Conservation (phyloP, 208 protist species). For the Blastocrithidia nonstop region DNA sequence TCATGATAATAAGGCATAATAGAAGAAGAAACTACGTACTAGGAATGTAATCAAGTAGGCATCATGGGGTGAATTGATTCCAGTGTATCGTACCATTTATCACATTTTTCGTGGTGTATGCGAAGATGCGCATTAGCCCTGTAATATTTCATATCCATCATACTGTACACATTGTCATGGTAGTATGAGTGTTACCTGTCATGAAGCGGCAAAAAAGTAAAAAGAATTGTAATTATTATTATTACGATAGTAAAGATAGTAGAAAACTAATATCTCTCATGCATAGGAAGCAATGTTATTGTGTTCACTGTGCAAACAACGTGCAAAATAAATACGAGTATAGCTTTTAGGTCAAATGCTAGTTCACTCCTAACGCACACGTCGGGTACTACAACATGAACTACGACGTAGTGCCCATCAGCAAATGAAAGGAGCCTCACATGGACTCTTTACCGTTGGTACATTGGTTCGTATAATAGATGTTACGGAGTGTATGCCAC, state of each 20-base stretch:
- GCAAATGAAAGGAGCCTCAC: conserved; percentile 66
- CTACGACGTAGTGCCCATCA: conserved; percentile 52
- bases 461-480: conserved; percentile 63
- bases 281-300: conserved; percentile 29
- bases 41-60: too few relatives aligned
- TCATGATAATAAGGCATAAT: too few relatives aligned
- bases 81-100: conserved; percentile 53
- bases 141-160: conserved; percentile 52
- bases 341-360: conserved; percentile 54
- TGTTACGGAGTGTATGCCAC: conserved; percentile 46
- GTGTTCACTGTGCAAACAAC: conserved; percentile 44
- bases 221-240: too few relatives aligned
- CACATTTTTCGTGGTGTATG: conserved; percentile 75
- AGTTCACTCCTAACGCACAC: conserved; percentile 36
- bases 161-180: conserved; percentile 68
- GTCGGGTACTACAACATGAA: conserved; percentile 47
- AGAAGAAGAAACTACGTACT: too few relatives aligned
- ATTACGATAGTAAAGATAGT: too few relatives aligned
- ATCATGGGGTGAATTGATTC: too few relatives aligned
- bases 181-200: conserved; percentile 35
- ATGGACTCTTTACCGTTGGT: conserved; percentile 62
- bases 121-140: conserved; percentile 41
- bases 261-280: too few relatives aligned
- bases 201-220: conserved; percentile 32
- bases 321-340: conserved; percentile 55